Base-by-base conservation (phyloP, 805 yeast species). In the Candida mattraensis region DNA sequence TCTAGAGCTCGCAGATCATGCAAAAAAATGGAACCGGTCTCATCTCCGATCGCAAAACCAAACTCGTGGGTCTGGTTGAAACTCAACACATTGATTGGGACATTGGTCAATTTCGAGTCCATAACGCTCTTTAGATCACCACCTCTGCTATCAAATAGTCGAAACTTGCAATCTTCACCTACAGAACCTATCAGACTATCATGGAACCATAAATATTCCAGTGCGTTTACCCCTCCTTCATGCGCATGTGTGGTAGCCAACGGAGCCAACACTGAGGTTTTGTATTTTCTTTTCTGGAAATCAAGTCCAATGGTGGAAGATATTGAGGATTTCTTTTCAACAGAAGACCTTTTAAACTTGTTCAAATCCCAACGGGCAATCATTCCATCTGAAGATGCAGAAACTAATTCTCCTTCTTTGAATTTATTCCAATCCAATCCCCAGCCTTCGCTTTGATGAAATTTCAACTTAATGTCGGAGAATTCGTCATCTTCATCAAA, bases 351-450 rank as follows among this genome's bases (percentile, higher is more conserved):
- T 7, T 47, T 33, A 39, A 65, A 74, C 40, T 60, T 58, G 10
- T 62, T 72, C 2, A 89, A 60, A 54, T 89, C 91, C 80, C 84
- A 87, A 3, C 84, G 45, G 16, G 76, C 76, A 3, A 86, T 61
- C 5, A 67, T 53, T 3, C 93, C 93, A 42, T 74, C 80, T 49
- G 78, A 70, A 15, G 85, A 72, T 3, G 81, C 85, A 1, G 83
- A 63, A 0, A 80, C 66, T 22, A 85, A 51, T 5, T 59, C 54
- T 0, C 89, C 94, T 50, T 82, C 82, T 12, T 55, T 63, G 34
- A 70, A 73, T 7, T 58, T 55, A 52, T 86, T 87, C 96, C 96
- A 89, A 39, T 76, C 74, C 4, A 87, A 49, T 0, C 89, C 87
- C 57, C 80, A 77, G 0, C 82, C 80, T 44, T 84, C 95, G 11